Evolutionary conservation across 495 filamentous ascomycete species (phyloP).

Genomic region (Aspergillus haitiensis): DNA sequence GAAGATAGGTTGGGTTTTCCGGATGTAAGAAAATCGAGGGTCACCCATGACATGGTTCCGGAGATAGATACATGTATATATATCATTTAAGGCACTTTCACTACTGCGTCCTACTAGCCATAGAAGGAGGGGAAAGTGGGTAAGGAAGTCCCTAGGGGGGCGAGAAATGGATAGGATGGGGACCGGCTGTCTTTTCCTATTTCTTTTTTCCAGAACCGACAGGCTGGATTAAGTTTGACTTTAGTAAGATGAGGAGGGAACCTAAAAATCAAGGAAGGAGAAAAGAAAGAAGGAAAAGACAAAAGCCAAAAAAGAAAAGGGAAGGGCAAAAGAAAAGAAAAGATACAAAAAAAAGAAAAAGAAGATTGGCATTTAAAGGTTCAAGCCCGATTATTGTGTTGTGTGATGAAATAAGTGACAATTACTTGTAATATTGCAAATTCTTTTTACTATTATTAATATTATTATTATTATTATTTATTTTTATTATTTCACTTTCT

Average conservation of each 20-base stretch:
- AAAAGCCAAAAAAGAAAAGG: conserved; percentile 6
- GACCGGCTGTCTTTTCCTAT: conserved; percentile 21
- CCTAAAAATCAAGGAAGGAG: conserved; percentile 20
- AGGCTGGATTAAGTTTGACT: conserved; percentile 49
- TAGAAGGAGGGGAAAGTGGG: conserved; percentile 14
- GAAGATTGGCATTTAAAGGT: not conserved
- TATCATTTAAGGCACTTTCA: conserved; percentile 16
- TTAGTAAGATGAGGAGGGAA: conserved; percentile 40
- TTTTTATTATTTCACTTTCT: too few species aligned
- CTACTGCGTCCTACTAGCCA: conserved; percentile 10
- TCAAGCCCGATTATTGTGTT: too few species aligned
- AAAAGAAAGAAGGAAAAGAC: conserved; percentile 3
- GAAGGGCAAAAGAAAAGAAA: too few species aligned
- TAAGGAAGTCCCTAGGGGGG: not conserved
- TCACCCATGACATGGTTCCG: not conserved
- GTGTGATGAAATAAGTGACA: too few species aligned
- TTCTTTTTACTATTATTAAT: too few species aligned
- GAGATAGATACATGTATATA: conserved; percentile 12
- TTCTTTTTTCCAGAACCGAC: conserved; percentile 36
- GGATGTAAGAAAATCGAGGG: not conserved
- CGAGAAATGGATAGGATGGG: conserved; percentile 15
- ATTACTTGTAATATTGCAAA: too few species aligned
- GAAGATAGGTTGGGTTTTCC: too few species aligned
- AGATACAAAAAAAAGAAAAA: conserved; percentile 3
- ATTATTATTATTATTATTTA: too few species aligned